These are phyloP conservation scores for Goffeauzyma gilvescens DNA, from an alignment of 768 basidiomycete genomes.

Conservation along the genomic window DNA sequence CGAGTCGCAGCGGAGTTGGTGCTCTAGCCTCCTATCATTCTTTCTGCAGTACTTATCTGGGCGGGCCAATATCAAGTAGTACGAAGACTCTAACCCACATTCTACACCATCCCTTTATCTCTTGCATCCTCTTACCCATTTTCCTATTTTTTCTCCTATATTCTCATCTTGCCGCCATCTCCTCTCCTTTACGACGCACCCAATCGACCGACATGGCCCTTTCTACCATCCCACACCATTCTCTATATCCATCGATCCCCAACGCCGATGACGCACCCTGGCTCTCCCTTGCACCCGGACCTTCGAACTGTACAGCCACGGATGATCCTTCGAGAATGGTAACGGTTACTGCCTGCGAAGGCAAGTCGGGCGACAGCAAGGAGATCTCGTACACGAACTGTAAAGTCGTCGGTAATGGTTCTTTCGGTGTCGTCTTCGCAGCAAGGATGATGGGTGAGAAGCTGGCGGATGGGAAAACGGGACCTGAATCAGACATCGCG, in stretches of 20 bases:
- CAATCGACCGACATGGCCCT: too few species aligned
- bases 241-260: too few species aligned
- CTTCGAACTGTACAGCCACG: conserved; percentile 15
- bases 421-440: conserved; percentile 96
- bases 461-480: conserved; percentile 18
- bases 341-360: conserved; percentile 84
- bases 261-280: conserved; percentile 1
- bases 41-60: too few species aligned
- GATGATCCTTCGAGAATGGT: conserved; percentile 95
- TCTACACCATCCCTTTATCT: too few species aligned
- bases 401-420: conserved; percentile 97
- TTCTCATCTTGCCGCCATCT: neutral
- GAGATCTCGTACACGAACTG: conserved; percentile 89
- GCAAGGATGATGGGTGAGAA: conserved; percentile 51
- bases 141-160: too few species aligned
- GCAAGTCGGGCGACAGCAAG: conserved; percentile 71
- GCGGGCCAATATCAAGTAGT: too few species aligned
- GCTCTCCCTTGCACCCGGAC: neutral
- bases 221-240: too few species aligned
- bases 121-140: too few species aligned
- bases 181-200: neutral
- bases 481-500: conserved; percentile 51
- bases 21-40: too few species aligned
- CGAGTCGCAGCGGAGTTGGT: too few species aligned
- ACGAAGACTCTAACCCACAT: too few species aligned